Percentiles rank a stretch among this genome's conserved stretches.
Conservation (phyloP, 441 rosid species). For the Croton setiger region DNA sequence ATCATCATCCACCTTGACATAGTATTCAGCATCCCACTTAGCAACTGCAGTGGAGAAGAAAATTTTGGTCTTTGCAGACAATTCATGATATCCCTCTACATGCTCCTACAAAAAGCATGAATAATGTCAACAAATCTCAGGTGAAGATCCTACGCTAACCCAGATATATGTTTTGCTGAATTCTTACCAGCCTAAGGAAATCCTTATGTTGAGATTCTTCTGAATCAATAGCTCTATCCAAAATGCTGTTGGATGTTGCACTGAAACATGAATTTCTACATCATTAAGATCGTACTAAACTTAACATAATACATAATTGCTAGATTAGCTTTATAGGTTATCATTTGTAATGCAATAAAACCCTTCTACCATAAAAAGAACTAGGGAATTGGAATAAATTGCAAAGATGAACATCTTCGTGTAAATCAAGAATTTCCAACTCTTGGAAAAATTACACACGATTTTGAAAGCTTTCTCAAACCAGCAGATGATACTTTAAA, state of each 20-base stretch:
- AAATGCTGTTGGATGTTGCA: conserved; percentile 89
- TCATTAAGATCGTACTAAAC: conserved; percentile 17
- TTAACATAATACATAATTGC: not conserved
- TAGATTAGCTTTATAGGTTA: not conserved
- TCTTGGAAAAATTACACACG: too few species aligned
- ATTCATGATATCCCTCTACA: conserved; percentile 94
- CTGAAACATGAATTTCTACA: conserved; percentile 38
- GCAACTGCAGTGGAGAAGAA: conserved; percentile 91
- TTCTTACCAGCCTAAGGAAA: conserved; percentile 84
- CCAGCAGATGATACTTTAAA: too few species aligned
- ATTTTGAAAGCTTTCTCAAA: too few species aligned
- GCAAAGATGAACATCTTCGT: too few species aligned
- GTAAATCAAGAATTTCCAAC: not conserved
- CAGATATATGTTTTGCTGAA: not conserved
- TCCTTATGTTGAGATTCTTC: conserved; percentile 93
- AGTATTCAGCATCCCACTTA: conserved; percentile 90
- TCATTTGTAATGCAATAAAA: too few species aligned
- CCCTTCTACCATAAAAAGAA: too few species aligned
- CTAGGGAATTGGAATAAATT: too few species aligned
- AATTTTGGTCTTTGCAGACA: conserved; percentile 90
- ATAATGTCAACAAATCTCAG: not conserved
- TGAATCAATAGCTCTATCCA: conserved; percentile 95
- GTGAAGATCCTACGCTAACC: not conserved
- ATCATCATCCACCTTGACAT: conserved; percentile 95
- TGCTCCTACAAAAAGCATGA: conserved; percentile 54